Evolutionary conservation across 192 early-diverging fungal genomes (phyloP).

Genomic region (Umbelopsis vinacea): DNA sequence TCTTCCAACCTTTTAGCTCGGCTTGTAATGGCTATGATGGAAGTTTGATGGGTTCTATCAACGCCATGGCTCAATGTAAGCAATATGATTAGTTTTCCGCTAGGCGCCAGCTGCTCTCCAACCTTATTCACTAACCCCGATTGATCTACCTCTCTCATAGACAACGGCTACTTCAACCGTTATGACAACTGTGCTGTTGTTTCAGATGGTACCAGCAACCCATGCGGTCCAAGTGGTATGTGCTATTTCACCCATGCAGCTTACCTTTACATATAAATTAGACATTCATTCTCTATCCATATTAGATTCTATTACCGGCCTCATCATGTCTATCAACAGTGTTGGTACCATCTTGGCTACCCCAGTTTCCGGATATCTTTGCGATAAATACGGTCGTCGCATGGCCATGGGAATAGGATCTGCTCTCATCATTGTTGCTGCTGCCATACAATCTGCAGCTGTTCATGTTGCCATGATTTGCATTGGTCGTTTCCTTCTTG

Average conservation of each 20-base stretch:
- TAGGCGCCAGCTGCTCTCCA: too few relatives aligned
- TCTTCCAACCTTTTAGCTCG: not conserved
- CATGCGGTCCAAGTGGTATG: constrained; percentile 5
- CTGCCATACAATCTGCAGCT: constrained; percentile 65
- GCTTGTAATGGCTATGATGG: constrained; percentile 22
- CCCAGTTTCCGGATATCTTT: constrained; percentile 58
- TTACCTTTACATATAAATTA: not conserved
- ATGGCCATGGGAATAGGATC: constrained; percentile 62
- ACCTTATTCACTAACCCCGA: not conserved
- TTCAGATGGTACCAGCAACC: not conserved
- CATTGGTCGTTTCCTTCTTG: constrained; percentile 74
- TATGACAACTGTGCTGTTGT: not conserved
- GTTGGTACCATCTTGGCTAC: constrained; percentile 72
- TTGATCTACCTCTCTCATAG: not conserved
- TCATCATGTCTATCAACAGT: constrained; percentile 63
- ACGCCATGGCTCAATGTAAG: constrained; percentile 18
- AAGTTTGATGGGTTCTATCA: constrained; percentile 21
- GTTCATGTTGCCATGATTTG: constrained; percentile 61
- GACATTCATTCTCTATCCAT: not conserved
- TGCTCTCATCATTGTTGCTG: constrained; percentile 68
- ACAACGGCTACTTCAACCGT: not conserved
- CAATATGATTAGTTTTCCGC: not conserved
- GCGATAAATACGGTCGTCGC: constrained; percentile 67
- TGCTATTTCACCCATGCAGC: not conserved
- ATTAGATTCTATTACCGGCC: constrained; percentile 37